phyloP scores from a whole-genome alignment of 2,329 filamentous ascomycete genomes.

The Zalaria sp. region DNA sequence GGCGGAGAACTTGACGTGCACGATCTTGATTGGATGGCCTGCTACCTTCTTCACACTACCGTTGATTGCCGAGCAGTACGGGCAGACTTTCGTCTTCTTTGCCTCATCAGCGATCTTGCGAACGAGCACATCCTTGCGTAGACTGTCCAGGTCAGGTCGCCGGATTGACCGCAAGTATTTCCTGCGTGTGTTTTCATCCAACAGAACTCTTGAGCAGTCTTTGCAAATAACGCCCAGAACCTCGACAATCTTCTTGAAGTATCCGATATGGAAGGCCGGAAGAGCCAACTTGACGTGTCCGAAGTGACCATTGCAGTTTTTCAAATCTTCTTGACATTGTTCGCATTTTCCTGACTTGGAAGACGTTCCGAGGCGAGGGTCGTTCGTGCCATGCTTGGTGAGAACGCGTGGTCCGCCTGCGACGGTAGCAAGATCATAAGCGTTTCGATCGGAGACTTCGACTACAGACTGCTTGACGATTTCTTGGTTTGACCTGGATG shows the following conservation, averaged over 20 bases:
- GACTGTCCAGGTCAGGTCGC: conserved; percentile 69
- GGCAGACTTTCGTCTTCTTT: conserved; percentile 71
- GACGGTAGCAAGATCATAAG: conserved; percentile 65
- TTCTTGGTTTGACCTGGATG: conserved; percentile 66
- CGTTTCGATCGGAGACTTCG: conserved; percentile 82
- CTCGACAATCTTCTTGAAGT: conserved; percentile 82
- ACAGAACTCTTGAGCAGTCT: conserved; percentile 68
- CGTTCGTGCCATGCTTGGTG: conserved; percentile 72
- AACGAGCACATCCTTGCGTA: conserved; percentile 67
- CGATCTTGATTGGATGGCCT: conserved; percentile 70
- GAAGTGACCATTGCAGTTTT: conserved; percentile 88
- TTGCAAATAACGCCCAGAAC: conserved; percentile 96
- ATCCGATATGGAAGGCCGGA: conserved; percentile 91
- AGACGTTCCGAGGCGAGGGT: conserved; percentile 77
- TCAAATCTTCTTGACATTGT: conserved; percentile 69
- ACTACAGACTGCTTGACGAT: conserved; percentile 92
- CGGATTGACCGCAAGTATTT: conserved; percentile 68
- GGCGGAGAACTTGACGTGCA: conserved; percentile 80
- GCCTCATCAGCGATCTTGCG: conserved; percentile 86
- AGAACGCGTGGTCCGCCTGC: conserved; percentile 48
- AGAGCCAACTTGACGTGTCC: conserved; percentile 83
- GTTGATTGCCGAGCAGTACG: conserved; percentile 68
- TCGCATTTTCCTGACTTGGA: conserved; percentile 66
- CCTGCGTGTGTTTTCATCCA: conserved; percentile 67
- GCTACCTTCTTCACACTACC: conserved; percentile 85